Base-by-base conservation (phyloP, 305 asterid genomes). In the Rubia tinctorum region DNA sequence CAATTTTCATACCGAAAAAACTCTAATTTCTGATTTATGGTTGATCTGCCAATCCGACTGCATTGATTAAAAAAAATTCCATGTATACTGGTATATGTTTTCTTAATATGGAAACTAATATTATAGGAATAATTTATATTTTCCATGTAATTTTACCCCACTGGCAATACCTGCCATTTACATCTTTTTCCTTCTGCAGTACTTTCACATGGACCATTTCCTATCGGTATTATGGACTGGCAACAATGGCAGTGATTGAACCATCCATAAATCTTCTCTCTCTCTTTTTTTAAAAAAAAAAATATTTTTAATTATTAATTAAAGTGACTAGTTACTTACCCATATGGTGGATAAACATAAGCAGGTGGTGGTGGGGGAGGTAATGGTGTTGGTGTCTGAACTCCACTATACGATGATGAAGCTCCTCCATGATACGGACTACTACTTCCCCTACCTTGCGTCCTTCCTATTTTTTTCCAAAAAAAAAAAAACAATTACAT, bases 261-360 rank as follows among this genome's bases (percentile, higher is more conserved):
- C 42, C 66, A 20, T 43, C 56, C 64, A 0, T 13, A 9, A 9
- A 23, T 9, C 23, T 58, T 18, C 27, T 7, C 2, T n/a, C n/a
- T 20, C 8, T 56, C 7, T 59, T 59, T 23, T 6, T 10, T n/a
- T 18, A 7, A 18, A 59, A 60, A 23, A 53, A 18, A 53, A 7
- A 18, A 10, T 17, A 11, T 55, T 55, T 0, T 4, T 55, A 55
- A 55, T 22, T 22, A 59, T 22, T 58, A 58, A 71, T 43, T 61
- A 78, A 37, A 34, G 17, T 43, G 62, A 80, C 90, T 74, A 55
- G n/a, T n/a, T 9, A 55, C 61, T 23, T 87, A 95, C 98, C 97
- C 98, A 71, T 95, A 92, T 7, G 96, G 89, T 43, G 96, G 97
- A 83, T 92, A 95, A 7, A 95, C 81, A 49, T 88, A 78, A 81